These are phyloP conservation scores for Rhynchosporium agropyri DNA, from an alignment of 2,329 filamentous ascomycete species.

Conservation along the genomic window DNA sequence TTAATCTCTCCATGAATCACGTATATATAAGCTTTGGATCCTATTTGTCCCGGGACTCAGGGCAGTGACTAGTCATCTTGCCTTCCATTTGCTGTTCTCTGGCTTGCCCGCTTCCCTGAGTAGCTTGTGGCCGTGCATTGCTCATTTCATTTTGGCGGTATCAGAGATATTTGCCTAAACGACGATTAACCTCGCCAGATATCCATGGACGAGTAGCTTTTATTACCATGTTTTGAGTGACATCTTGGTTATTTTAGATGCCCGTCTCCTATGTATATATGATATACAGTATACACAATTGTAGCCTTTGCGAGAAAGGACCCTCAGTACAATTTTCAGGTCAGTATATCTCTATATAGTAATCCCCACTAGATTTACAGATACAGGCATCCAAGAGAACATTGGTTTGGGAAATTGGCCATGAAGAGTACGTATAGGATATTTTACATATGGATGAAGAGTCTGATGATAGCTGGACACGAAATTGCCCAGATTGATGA, in stretches of 20 bases:
- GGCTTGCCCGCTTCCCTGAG: not conserved
- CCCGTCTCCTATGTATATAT: slow-evolving; percentile 43
- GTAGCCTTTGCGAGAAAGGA: slow-evolving; percentile 40
- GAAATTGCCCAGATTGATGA: slow-evolving; percentile 33
- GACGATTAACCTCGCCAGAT: not conserved
- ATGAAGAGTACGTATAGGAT: slow-evolving; percentile 26
- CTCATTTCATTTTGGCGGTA: slow-evolving; percentile 32
- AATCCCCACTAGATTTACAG: no score
- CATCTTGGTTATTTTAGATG: slow-evolving; percentile 44
- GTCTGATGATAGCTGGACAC: slow-evolving; percentile 40
- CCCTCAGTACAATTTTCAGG: slow-evolving; percentile 19
- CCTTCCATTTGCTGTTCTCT: slow-evolving; percentile 1
- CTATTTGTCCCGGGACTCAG: not conserved
- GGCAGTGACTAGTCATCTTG: not conserved
- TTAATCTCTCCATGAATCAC: not conserved
- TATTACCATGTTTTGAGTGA: slow-evolving; percentile 43
- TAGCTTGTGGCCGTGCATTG: not conserved
- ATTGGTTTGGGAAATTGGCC: no score
- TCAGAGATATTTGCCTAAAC: slow-evolving; percentile 47
- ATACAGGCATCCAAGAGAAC: no score
- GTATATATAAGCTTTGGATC: not conserved
- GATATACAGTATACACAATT: slow-evolving; percentile 37
- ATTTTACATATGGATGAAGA: slow-evolving; percentile 42
- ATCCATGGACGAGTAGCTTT: not conserved
- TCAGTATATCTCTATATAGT: no score